Evolutionary conservation across 306 rosid genomes (phyloP), one percentile per base, ranked within the genome.

Genomic region (Gillenia trifoliata): DNA sequence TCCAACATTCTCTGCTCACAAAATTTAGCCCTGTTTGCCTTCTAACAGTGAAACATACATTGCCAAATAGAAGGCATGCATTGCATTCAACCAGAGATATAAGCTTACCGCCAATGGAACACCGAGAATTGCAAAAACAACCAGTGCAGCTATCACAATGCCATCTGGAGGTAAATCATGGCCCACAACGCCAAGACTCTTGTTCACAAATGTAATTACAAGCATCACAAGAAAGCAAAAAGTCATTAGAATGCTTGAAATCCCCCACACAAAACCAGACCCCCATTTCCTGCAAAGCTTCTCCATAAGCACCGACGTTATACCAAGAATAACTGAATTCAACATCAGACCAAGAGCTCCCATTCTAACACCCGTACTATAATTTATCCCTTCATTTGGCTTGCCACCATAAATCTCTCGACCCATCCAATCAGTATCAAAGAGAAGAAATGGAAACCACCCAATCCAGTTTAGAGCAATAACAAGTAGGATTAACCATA

Each of bases 381-480:
- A 89, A 64, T 68, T 84, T 79, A 70, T 49, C 78, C 98, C 97
- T 60, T 76, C 85, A 75, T 93, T 91, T 78, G 98, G 97, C 82
- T 88, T 80, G 71, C 98, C 98, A 23, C 96, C 97, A 77, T 94
- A 94, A 77, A 94, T 91, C 88, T 94, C 98, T 80, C 98, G 86
- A 74, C 98, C 97, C 96, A 94, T 90, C 98, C 98, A 94, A 79
- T 91, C 98, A 75, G 98, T 94, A 83, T 94, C 96, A 64, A 85
- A 94, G 45, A 91, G 93, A 80, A 83, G 83, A 85, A 94, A 91
- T 56, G 98, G 98, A 82, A 94, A 94, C 97, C 98, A 94, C 9
- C 90, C 98, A 73, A 89, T 75, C 98, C 98, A 91, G 62, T 93
- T 94, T 64, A 91, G 82, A 77, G 96, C 92, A 75, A 85, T 87